phyloP scores from a whole-genome alignment of 2,329 filamentous ascomycete species.

The Orbilia javanica region DNA sequence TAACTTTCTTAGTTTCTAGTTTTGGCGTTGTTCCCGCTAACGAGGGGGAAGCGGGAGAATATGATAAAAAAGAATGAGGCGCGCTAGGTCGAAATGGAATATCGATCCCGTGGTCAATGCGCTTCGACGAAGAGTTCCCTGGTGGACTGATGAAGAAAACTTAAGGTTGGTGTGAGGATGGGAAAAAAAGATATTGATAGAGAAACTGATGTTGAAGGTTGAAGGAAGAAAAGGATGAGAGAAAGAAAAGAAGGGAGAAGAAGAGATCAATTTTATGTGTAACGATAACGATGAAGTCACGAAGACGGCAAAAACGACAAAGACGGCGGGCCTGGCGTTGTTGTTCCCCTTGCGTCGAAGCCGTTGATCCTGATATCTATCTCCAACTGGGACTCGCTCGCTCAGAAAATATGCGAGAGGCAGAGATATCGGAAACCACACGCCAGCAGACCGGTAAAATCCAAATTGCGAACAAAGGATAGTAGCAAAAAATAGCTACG shows the following conservation, averaged over 20 bases:
- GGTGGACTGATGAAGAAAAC: neutral
- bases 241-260: neutral
- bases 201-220: neutral
- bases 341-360: constrained; percentile 2
- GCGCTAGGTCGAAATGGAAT: constrained; percentile 21
- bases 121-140: constrained; percentile 5
- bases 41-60: constrained; percentile 11
- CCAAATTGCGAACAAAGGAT: neutral
- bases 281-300: constrained; percentile 27
- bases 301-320: neutral
- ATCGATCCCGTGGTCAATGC: constrained; percentile 16
- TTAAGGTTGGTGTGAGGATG: neutral
- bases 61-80: neutral
- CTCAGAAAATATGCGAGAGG: neutral
- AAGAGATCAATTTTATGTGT: neutral
- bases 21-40: constrained; percentile 14
- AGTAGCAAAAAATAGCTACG: neutral
- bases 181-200: neutral
- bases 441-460: neutral
- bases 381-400: too few species aligned
- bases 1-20: neutral
- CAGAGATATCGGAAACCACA: neutral
- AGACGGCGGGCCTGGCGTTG: neutral
- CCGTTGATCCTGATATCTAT: constrained; percentile 9
- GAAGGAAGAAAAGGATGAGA: neutral